Evolutionary conservation across 202 grass and related monocot species (phyloP).

Genomic region (Schoenoplectus tabernaemontani): DNA sequence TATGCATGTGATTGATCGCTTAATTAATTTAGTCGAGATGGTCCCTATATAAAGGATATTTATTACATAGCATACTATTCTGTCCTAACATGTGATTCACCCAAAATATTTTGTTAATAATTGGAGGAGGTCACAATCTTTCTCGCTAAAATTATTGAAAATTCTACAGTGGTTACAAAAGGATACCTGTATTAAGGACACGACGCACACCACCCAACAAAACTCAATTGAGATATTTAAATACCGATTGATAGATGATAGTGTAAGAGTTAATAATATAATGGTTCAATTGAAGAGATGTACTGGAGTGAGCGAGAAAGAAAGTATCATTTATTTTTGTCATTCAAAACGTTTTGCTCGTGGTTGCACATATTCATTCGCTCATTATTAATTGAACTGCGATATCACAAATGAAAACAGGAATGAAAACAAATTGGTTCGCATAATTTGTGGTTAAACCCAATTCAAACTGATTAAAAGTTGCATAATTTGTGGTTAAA

Average conservation of each 20-base stretch:
- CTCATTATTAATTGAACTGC: not conserved
- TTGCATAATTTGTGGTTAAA: too few species aligned
- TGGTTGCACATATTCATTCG: not conserved
- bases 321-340: not conserved
- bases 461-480: not conserved
- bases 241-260: too few species aligned
- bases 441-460: not conserved
- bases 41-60: not conserved
- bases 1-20: not conserved
- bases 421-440: not conserved
- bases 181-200: too few species aligned
- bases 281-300: not conserved
- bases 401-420: too few species aligned
- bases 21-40: not conserved
- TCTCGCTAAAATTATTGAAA: not conserved
- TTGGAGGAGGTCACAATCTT: not conserved
- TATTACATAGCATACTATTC: not conserved
- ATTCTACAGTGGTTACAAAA: too few species aligned
- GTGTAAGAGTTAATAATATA: too few species aligned
- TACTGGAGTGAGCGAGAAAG: not conserved
- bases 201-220: too few species aligned
- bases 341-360: not conserved
- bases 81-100: not conserved
- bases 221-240: too few species aligned
- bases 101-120: not conserved